Evolutionary conservation across 805 yeast species (phyloP).

Genomic region (Ogataea sp.): DNA sequence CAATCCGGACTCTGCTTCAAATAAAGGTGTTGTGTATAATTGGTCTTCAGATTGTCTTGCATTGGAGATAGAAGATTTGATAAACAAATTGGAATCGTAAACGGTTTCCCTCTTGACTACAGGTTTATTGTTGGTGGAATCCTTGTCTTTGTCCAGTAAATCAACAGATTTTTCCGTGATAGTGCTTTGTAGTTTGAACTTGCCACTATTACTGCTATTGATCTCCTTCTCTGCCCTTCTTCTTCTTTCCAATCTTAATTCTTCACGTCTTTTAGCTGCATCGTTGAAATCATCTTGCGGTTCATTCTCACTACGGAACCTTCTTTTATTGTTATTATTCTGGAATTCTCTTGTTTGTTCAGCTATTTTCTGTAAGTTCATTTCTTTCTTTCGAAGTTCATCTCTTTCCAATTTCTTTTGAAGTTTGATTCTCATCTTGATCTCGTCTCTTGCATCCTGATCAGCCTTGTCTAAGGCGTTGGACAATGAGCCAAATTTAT

Average conservation of each 20-base stretch:
- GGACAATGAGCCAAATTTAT: slow-evolving; percentile 54
- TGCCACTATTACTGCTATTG: slow-evolving; percentile 18
- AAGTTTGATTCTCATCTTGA: slow-evolving; percentile 41
- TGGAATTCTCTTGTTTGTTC: slow-evolving; percentile 29
- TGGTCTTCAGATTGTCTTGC: slow-evolving; percentile 34
- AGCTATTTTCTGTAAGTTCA: slow-evolving; percentile 41
- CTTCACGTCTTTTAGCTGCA: slow-evolving; percentile 28
- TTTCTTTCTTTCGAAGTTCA: slow-evolving; percentile 42
- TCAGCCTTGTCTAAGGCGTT: slow-evolving; percentile 71
- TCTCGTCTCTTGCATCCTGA: slow-evolving; percentile 46
- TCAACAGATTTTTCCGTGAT: not conserved
- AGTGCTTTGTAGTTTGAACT: not conserved
- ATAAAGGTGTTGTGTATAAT: slow-evolving; percentile 52
- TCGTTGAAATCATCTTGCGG: slow-evolving; percentile 5
- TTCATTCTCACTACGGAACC: slow-evolving; percentile 2
- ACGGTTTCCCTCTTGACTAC: slow-evolving; percentile 28
- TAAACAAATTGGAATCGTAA: slow-evolving; percentile 53
- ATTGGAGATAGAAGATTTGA: slow-evolving; percentile 33
- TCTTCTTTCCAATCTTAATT: slow-evolving; percentile 35
- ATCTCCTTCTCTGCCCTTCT: slow-evolving; percentile 40
- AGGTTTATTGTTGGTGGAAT: slow-evolving; percentile 1
- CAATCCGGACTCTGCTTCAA: slow-evolving; percentile 42
- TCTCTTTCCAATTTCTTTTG: slow-evolving; percentile 42
- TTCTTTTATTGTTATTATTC: not conserved
- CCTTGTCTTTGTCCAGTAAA: not conserved